Conservation (phyloP, 495 filamentous ascomycete genomes). For the Penicillium coffeae region DNA sequence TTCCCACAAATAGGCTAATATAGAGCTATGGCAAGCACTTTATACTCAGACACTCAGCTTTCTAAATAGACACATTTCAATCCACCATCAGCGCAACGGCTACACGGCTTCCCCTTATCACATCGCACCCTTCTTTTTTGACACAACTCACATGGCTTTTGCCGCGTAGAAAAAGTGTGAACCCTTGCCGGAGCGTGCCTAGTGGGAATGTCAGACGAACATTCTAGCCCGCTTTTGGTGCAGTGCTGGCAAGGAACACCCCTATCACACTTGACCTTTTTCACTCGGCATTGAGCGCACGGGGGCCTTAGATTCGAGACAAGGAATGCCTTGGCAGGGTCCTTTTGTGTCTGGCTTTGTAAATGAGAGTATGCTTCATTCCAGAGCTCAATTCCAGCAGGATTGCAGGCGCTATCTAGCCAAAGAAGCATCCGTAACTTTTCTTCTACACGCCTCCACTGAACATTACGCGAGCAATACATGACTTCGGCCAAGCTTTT, state of each 20-base stretch:
- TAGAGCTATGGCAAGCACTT: too few species aligned
- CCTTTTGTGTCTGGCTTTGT: not conserved
- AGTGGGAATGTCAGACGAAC: not conserved
- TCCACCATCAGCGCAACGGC: not conserved
- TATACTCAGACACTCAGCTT: too few species aligned
- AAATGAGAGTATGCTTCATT: not conserved
- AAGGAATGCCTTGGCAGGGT: not conserved
- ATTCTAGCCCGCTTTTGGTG: not conserved
- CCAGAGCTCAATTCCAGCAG: not conserved
- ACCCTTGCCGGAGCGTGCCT: not conserved
- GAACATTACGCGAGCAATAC: not conserved
- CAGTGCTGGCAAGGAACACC: not conserved
- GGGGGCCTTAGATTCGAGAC: not conserved
- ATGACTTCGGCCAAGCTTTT: not conserved
- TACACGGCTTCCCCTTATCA: conserved; percentile 1
- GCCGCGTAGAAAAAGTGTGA: not conserved
- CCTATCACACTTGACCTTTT: not conserved
- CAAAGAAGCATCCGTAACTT: not conserved
- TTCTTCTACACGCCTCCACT: not conserved
- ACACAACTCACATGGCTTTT: conserved; percentile 1
- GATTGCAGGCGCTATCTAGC: not conserved
- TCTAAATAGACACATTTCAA: too few species aligned
- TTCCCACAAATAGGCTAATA: too few species aligned
- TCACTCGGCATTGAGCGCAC: not conserved
- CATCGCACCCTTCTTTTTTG: not conserved